Conservation (phyloP, 768 basidiomycete genomes). For the Mycena latifolia region DNA sequence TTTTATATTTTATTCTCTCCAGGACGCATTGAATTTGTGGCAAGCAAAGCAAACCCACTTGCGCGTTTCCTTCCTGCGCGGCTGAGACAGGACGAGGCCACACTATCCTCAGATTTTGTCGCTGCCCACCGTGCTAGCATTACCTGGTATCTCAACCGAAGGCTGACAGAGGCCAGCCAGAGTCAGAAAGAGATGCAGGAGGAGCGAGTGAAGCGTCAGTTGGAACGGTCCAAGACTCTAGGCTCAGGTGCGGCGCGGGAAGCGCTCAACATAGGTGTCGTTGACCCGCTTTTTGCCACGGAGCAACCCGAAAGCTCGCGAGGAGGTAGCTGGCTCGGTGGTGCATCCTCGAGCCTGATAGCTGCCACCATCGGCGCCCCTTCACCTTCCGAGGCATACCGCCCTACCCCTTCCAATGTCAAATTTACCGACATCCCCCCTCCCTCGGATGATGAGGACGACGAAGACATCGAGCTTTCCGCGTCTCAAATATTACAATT, state of each 20-base stretch:
- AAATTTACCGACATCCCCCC: constrained; percentile 39
- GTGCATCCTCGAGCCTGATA: constrained; percentile 68
- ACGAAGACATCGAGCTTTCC: constrained; percentile 86
- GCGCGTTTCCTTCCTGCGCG: constrained; percentile 79
- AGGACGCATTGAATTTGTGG: constrained; percentile 78
- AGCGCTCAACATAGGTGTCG: constrained; percentile 57
- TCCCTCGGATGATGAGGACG: constrained; percentile 69
- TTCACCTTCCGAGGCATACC: constrained; percentile 44
- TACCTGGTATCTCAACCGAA: constrained; percentile 90
- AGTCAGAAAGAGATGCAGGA: constrained; percentile 92
- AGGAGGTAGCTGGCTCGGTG: constrained; percentile 71
- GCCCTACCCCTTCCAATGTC: constrained; percentile 41
- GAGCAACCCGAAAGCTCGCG: constrained; percentile 38
- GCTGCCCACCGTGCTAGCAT: constrained; percentile 95
- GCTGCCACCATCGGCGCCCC: constrained; percentile 71
- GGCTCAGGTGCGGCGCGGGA: constrained; percentile 85
- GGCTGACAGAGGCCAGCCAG: constrained; percentile 84
- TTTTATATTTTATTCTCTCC: constrained; percentile 30
- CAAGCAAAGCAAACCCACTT: constrained; percentile 74
- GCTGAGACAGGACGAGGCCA: constrained; percentile 68
- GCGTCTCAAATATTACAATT: constrained; percentile 93
- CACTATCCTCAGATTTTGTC: constrained; percentile 73
- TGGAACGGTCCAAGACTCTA: constrained; percentile 86
- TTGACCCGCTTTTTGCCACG: constrained; percentile 40
- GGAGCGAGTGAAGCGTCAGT: constrained; percentile 89